These are phyloP conservation scores for Phaeosphaeria sp. DNA, from an alignment of 2,329 filamentous ascomycete species.

Conservation along the genomic window DNA sequence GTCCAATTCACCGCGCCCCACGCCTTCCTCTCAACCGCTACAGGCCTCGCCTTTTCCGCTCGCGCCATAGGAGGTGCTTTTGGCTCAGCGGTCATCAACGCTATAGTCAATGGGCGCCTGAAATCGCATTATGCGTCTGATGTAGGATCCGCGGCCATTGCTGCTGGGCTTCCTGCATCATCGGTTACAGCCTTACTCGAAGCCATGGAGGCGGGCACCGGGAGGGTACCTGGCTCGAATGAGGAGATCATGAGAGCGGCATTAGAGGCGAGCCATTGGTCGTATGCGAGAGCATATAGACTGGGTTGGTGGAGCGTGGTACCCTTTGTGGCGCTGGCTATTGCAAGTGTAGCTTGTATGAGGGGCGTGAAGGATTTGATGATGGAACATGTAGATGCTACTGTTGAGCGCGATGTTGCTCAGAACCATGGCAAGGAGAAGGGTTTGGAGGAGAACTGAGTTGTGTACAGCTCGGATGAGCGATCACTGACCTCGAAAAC, in stretches of 20 bases:
- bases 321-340: constrained; percentile 37
- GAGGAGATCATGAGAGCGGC: constrained; percentile 23
- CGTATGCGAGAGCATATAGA: constrained; percentile 35
- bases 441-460: neutral
- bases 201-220: neutral
- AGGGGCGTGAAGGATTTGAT: constrained; percentile 33
- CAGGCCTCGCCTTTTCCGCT: constrained; percentile 40
- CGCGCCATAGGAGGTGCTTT: constrained; percentile 41
- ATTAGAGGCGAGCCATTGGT: constrained; percentile 35
- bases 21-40: constrained; percentile 36
- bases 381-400: constrained; percentile 40
- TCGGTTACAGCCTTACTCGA: constrained; percentile 22
- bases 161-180: constrained; percentile 26
- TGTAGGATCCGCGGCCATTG: constrained; percentile 25
- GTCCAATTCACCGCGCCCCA: constrained; percentile 41
- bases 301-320: constrained; percentile 38
- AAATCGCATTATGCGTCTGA: constrained; percentile 26
- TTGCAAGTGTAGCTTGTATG: constrained; percentile 30
- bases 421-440: neutral
- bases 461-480: no score
- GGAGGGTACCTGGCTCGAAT: constrained; percentile 17
- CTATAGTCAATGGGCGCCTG: constrained; percentile 32
- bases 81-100: constrained; percentile 37
- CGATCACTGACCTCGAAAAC: no score
- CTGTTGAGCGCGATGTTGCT: neutral